phyloP scores from a whole-genome alignment of 306 rosid genomes.

The Acacia confusa region DNA sequence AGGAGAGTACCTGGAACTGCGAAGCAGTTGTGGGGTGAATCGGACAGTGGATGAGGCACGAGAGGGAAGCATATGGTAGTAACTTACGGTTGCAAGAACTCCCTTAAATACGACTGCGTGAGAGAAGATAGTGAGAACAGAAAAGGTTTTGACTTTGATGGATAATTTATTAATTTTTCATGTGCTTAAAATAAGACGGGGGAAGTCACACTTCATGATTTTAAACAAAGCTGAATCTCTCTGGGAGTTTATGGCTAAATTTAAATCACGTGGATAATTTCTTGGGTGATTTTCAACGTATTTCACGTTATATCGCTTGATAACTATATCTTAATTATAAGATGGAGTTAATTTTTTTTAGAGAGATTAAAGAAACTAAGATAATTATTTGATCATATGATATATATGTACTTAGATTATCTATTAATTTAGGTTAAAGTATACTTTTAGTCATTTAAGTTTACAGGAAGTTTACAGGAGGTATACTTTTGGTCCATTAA shows the following conservation, averaged over 20 bases:
- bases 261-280: background rate
- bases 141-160: background rate
- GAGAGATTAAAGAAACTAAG: no score
- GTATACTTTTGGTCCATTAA: no score
- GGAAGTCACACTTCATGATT: background rate
- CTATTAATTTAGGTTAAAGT: no score
- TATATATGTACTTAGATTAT: no score
- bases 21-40: constrained; percentile 8
- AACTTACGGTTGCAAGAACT: background rate
- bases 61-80: constrained; percentile 12
- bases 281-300: background rate
- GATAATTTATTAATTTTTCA: background rate
- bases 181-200: background rate
- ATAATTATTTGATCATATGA: no score
- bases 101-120: background rate
- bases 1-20: constrained; percentile 14
- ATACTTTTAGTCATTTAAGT: no score
- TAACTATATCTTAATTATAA: no score
- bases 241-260: background rate
- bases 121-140: background rate
- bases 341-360: no score
- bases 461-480: no score
- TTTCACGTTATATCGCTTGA: background rate
- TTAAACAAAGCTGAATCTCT: background rate
- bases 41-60: background rate